Percentiles rank a stretch among this genome's conserved stretches.
These are phyloP conservation scores for Smallanthus sonchifolius DNA, from an alignment of 129 eudicot species.

Conservation along the genomic window DNA sequence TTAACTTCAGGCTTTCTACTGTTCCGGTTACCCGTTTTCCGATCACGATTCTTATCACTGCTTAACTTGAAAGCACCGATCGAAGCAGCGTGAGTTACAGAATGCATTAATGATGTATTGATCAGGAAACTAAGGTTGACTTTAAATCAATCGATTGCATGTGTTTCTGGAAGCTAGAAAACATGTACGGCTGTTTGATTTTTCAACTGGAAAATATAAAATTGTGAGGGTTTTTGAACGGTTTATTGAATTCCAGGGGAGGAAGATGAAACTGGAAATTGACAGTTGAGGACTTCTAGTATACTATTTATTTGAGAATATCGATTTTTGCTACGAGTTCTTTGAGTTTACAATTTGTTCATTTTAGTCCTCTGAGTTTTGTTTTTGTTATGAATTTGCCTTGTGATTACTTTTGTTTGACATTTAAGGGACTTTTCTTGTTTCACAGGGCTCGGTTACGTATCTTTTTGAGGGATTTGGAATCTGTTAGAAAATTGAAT, in stretches of 20 bases:
- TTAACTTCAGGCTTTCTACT: neutral
- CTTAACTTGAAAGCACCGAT: conserved; percentile 11
- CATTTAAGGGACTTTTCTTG: neutral
- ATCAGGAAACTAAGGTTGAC: conserved; percentile 20
- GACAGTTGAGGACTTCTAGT: conserved; percentile 21
- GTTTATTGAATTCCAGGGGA: conserved; percentile 22
- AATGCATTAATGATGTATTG: conserved; percentile 8
- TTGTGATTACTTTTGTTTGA: neutral
- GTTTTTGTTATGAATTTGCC: neutral
- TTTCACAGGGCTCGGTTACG: neutral
- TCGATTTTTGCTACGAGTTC: neutral
- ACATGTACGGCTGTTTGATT: neutral
- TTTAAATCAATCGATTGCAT: conserved; percentile 23
- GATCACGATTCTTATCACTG: conserved; percentile 11
- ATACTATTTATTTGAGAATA: conserved; percentile 17
- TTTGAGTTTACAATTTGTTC: neutral
- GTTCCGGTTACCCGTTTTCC: conserved; percentile 1
- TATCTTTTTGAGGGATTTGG: neutral
- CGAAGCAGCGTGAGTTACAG: conserved; percentile 4
- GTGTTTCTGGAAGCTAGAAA: conserved; percentile 12
- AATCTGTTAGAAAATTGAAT: neutral
- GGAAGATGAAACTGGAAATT: neutral
- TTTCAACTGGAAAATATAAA: neutral
- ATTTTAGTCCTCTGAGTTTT: conserved; percentile 4
- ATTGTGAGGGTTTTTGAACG: neutral